Evolutionary conservation across 202 grass and related monocot species (phyloP).

Genomic region (Digitaria exilis): DNA sequence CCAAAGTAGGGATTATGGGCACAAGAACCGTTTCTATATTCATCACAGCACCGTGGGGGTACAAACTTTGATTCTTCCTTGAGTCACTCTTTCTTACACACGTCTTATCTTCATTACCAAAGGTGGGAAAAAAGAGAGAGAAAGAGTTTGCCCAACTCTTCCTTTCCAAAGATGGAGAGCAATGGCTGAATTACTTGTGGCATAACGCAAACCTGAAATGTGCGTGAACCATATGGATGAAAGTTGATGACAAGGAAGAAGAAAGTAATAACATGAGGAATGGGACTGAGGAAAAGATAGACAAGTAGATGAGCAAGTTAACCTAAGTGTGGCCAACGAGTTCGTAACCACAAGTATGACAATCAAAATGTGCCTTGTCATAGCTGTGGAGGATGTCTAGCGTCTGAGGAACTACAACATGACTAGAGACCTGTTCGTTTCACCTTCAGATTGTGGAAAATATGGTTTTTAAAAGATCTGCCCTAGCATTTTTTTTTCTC

Average conservation of each 20-base stretch:
- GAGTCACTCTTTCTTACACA: neutral
- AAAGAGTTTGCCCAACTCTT: constrained; percentile 12
- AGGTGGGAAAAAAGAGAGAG: constrained; percentile 26
- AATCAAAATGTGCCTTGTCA: neutral
- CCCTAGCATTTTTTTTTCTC: neutral
- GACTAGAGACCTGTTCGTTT: neutral
- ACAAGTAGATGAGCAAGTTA: neutral
- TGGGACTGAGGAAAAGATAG: neutral
- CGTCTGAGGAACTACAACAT: no score
- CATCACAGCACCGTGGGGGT: neutral
- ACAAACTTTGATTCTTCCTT: neutral
- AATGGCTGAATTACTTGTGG: neutral
- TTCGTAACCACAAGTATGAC: neutral
- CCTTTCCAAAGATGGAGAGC: constrained; percentile 37
- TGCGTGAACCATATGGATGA: neutral
- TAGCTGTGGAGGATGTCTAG: neutral
- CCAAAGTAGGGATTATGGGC: neutral
- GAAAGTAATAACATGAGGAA: neutral
- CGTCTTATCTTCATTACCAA: constrained; percentile 5
- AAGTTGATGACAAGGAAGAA: neutral
- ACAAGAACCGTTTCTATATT: neutral
- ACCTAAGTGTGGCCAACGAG: neutral
- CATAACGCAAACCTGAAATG: constrained; percentile 2
- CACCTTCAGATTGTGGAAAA: neutral
- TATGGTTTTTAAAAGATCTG: neutral